Conservation (phyloP, 257 asterid species). For the Solanum chmielewskii region DNA sequence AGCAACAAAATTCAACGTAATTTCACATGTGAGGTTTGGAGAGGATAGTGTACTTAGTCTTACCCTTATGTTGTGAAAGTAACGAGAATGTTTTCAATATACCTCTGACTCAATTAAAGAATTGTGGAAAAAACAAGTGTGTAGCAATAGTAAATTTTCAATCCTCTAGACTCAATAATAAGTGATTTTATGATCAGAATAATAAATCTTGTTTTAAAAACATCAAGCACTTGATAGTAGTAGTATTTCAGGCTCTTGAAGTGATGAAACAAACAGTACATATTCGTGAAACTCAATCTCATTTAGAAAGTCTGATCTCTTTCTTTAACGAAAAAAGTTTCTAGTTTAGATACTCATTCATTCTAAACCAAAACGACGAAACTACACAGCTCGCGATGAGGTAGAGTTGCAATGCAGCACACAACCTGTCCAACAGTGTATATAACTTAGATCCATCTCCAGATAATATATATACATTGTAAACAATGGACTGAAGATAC, state of each 20-base stretch:
- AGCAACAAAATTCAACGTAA: neutral
- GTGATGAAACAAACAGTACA: neutral
- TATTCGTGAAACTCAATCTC: neutral
- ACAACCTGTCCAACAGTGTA: neutral
- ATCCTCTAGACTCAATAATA: neutral
- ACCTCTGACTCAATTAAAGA: neutral
- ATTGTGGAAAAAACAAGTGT: neutral
- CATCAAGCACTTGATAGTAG: neutral
- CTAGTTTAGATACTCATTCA: neutral
- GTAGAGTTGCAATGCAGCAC: neutral
- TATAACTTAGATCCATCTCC: neutral
- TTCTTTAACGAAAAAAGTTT: neutral
- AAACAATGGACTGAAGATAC: neutral
- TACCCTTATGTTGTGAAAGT: neutral
- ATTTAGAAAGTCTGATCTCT: neutral
- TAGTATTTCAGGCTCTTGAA: neutral
- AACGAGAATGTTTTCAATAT: accelerated
- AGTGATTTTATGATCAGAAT: neutral
- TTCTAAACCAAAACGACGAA: neutral
- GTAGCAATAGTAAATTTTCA: neutral
- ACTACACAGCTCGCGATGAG: neutral
- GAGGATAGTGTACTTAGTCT: neutral
- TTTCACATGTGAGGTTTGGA: neutral
- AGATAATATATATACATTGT: neutral
- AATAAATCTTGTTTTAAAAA: neutral